These are phyloP conservation scores for Straminergon stramineum DNA, from an alignment of 225 moss, liverwort and hornwort species.

Conservation along the genomic window DNA sequence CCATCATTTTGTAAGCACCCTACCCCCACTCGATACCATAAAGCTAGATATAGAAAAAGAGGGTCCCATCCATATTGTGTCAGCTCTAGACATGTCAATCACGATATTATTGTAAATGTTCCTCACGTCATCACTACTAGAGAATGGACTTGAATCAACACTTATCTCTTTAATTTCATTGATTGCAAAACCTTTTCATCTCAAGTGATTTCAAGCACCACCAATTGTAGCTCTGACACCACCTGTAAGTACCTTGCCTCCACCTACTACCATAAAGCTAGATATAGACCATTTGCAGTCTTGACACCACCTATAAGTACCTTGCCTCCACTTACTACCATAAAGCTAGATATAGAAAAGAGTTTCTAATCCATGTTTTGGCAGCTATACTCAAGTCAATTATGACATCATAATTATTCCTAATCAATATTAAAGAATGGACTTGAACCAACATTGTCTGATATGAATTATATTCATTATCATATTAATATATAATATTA, in stretches of 20 bases:
- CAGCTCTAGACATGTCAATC: background rate
- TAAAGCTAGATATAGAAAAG: background rate
- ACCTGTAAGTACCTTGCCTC: accelerated
- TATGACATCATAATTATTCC: too few species aligned
- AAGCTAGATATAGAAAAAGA: background rate
- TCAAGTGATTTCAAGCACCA: background rate
- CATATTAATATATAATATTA: background rate
- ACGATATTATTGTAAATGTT: background rate
- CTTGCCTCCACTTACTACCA: too few species aligned
- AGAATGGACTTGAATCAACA: background rate
- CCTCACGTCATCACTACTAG: background rate
- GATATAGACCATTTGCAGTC: too few species aligned
- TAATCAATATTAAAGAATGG: too few species aligned
- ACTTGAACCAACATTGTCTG: background rate
- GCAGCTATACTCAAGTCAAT: accelerated
- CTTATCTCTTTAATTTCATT: background rate
- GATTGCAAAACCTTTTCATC: background rate
- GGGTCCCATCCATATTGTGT: background rate
- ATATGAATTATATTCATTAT: background rate
- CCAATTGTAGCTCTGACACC: accelerated
- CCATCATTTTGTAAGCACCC: background rate
- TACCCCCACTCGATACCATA: accelerated
- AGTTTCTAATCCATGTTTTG: background rate
- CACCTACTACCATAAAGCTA: too few species aligned
- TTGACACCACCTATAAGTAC: too few species aligned